These are phyloP conservation scores for Penicilliopsis zonata DNA, from an alignment of 495 filamentous ascomycete species.

Conservation along the genomic window DNA sequence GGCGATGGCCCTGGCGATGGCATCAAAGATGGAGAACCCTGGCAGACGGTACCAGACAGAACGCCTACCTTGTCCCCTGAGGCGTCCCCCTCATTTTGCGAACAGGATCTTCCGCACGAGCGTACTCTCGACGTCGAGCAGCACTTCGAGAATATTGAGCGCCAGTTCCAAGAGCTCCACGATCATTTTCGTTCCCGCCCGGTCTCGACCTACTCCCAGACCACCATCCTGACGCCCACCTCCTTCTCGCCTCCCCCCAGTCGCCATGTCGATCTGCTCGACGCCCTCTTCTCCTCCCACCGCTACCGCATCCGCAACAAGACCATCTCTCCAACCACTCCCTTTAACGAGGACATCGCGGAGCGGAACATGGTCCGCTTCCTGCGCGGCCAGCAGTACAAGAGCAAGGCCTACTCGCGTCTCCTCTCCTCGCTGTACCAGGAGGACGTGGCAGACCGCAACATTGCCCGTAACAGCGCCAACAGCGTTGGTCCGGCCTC, in stretches of 20 bases:
- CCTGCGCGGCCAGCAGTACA: conserved; percentile 13
- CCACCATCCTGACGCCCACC: conserved; percentile 11
- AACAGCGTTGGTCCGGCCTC: conserved; percentile 13
- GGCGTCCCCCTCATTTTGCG: neutral
- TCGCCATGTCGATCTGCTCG: conserved; percentile 31
- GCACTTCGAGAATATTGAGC: conserved; percentile 27
- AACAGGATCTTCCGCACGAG: conserved; percentile 4
- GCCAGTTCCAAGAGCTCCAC: conserved; percentile 30
- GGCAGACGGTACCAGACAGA: conserved; percentile 6
- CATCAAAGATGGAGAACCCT: conserved; percentile 2
- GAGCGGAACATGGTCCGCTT: conserved; percentile 35
- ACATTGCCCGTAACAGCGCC: conserved; percentile 19
- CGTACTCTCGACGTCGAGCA: conserved; percentile 14
- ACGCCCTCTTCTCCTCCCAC: conserved; percentile 22
- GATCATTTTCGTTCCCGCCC: conserved; percentile 19
- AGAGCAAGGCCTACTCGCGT: conserved; percentile 15
- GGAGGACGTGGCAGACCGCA: conserved; percentile 34
- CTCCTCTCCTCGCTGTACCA: conserved; percentile 24
- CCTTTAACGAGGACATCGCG: conserved; percentile 36
- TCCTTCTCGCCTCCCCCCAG: conserved; percentile 5
- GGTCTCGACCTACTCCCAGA: conserved; percentile 14
- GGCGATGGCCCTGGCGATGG: conserved; percentile 4
- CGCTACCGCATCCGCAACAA: conserved; percentile 13
- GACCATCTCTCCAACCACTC: conserved; percentile 19
- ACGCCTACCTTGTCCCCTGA: conserved; percentile 6